phyloP scores from a whole-genome alignment of 345 rosid genomes.

The Erysimum cheiranthoides region DNA sequence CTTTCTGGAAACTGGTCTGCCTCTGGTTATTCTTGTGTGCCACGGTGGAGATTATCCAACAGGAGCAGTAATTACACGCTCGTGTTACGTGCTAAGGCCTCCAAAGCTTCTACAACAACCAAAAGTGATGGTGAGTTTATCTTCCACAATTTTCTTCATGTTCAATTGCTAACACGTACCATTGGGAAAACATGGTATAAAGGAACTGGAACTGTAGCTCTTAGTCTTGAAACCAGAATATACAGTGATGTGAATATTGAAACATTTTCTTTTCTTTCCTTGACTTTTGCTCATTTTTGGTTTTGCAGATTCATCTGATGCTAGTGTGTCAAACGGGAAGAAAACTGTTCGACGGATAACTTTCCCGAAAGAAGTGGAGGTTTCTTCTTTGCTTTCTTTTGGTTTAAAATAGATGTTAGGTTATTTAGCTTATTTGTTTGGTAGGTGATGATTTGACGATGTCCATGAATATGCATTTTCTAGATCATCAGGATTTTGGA shows the following conservation, averaged over 20 bases:
- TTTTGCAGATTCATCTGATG: conserved; percentile 49
- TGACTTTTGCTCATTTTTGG: conserved; percentile 20
- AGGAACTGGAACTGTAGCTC: neutral
- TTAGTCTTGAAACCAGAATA: neutral
- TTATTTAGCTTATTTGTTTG: conserved; percentile 10
- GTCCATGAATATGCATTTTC: neutral
- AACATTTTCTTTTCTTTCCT: neutral
- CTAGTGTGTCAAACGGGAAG: conserved; percentile 49
- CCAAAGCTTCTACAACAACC: conserved; percentile 54
- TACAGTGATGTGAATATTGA: conserved; percentile 1
- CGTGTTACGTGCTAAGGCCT: conserved; percentile 52
- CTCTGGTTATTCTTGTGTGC: conserved; percentile 44
- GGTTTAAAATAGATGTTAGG: conserved; percentile 16
- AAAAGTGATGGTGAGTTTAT: conserved; percentile 61
- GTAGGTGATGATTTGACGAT: conserved; percentile 28
- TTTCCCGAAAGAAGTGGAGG: conserved; percentile 88
- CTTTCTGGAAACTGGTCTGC: conserved; percentile 41
- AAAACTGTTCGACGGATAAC: conserved; percentile 48
- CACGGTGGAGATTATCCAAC: conserved; percentile 45
- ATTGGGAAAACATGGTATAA: neutral
- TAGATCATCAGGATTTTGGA: conserved; percentile 29
- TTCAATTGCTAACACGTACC: neutral
- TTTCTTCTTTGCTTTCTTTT: conserved; percentile 35
- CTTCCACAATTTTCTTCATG: conserved; percentile 6
- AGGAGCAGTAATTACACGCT: conserved; percentile 41